Evolutionary conservation across 257 asterid species (phyloP).

Genomic region (Craterostigma plantagineum): DNA sequence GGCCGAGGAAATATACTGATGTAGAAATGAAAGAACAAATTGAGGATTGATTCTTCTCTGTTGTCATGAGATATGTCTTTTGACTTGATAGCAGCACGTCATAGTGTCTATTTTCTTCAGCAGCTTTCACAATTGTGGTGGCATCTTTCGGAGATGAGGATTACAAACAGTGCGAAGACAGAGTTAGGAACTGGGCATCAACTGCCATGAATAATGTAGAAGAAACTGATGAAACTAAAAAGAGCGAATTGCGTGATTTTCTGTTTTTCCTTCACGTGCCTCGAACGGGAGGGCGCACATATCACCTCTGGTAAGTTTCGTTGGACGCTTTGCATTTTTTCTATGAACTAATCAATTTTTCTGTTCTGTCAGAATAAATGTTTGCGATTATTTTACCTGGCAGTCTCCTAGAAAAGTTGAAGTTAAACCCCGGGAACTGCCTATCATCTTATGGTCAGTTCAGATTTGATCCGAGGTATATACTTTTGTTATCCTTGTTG

Average conservation of each 20-base stretch:
- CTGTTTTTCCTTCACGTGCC: slow-evolving; percentile 95
- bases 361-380: no score
- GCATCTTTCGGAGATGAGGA: slow-evolving; percentile 22
- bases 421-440: slow-evolving; percentile 47
- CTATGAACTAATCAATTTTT: no score
- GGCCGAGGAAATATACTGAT: no score
- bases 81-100: no score
- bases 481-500: slow-evolving; percentile 6
- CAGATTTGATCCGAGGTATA: slow-evolving; percentile 84
- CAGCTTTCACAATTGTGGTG: slow-evolving; percentile 14
- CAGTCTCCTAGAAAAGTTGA: slow-evolving; percentile 26
- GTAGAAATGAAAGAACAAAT: no score
- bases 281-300: slow-evolving; percentile 94
- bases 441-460: slow-evolving; percentile 89
- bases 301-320: slow-evolving; percentile 53
- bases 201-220: slow-evolving; percentile 38
- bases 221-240: slow-evolving; percentile 34
- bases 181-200: slow-evolving; percentile 76
- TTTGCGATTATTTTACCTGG: no score
- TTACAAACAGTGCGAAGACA: slow-evolving; percentile 39
- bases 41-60: no score
- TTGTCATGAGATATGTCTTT: no score
- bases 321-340: no score
- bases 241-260: slow-evolving; percentile 52
- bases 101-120: slow-evolving; percentile 13